These are phyloP conservation scores for Diaporthe ilicicola DNA, from an alignment of 2,329 filamentous ascomycete species.

Conservation along the genomic window DNA sequence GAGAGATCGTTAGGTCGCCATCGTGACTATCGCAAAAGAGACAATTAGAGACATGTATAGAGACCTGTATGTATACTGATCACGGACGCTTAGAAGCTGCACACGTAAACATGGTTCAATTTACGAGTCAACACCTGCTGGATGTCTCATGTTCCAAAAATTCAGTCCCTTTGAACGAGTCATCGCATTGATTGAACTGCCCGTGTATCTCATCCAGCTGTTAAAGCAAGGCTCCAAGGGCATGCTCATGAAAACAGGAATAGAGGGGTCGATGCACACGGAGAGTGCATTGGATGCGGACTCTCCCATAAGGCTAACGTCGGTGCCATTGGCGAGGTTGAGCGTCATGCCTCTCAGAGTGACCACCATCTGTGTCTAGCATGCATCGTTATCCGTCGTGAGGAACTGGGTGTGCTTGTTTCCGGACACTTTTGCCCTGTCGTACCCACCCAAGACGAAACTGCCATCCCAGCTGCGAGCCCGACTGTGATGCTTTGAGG, in stretches of 20 bases:
- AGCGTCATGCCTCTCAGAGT: not conserved
- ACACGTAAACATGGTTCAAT: not conserved
- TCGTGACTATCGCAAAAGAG: not conserved
- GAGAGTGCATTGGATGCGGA: no score
- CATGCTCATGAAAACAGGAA: no score
- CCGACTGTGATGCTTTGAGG: not conserved
- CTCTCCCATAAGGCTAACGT: no score
- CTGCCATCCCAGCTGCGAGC: not conserved
- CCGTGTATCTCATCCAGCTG: no score
- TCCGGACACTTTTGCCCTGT: not conserved
- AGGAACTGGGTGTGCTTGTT: not conserved
- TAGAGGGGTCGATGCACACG: no score
- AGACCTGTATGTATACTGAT: no score
- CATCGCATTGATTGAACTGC: no score
- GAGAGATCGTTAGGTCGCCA: not conserved
- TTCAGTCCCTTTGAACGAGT: no score
- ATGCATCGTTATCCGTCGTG: not conserved
- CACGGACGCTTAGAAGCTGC: not conserved
- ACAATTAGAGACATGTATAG: not conserved
- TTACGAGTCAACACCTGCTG: not conserved
- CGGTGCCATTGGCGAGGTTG: not conserved
- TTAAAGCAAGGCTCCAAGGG: no score
- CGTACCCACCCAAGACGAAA: conserved; percentile 3
- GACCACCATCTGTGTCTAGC: not conserved
- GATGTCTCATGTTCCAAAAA: not conserved